Base-by-base conservation (phyloP, 2,329 filamentous ascomycete species). In the Grosmannia huntii region DNA sequence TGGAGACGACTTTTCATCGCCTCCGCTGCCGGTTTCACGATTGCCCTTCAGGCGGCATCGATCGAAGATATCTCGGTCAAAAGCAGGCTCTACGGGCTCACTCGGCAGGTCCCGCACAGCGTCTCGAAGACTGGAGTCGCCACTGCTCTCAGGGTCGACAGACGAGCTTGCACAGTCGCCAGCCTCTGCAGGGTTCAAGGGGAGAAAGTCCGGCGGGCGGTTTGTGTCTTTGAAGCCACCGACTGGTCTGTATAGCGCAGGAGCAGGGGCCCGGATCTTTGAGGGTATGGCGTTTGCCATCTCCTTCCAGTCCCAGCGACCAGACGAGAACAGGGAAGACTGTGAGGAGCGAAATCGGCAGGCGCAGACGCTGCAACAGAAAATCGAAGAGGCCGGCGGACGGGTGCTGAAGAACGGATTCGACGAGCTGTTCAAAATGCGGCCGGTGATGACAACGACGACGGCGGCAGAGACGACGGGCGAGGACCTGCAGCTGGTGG, bases 211-310 rank as follows among this genome's bases (percentile, higher is more conserved):
- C 6, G 14, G 16, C 16, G 16, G 16, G 21, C 41, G 41, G 41
- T 7, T 12, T n/a, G 16, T 19, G 19, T 44, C 41, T 19, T 5
- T 19, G 16, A 44, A n/a, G 41, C 19, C 5, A 4, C 4, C 19
- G 16, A 44, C 19, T 19, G 41, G 41, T 19, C 41, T 44, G 41
- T 16, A 6, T n/a, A n/a, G 41, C 41, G 41, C 44, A 53, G 48
- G 36, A 59, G 63, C 38, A 44, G 62, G 41, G 59, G 11, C 16
- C 6, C 41, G 41, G 19, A 61, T 95, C 0, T 96, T 97, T 65
- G 72, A 79, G 1, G 83, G 85, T 49, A 96, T 96, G 90, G 83
- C 83, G 0, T 96, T 97, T 70, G 90, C 90, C 0, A 80, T 96
- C 12, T 92, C 90, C 0, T 89, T 90, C 61, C 77, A 77, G 64